Evolutionary conservation across 345 rosid species (phyloP).

Genomic region (Erucastrum elatum): DNA sequence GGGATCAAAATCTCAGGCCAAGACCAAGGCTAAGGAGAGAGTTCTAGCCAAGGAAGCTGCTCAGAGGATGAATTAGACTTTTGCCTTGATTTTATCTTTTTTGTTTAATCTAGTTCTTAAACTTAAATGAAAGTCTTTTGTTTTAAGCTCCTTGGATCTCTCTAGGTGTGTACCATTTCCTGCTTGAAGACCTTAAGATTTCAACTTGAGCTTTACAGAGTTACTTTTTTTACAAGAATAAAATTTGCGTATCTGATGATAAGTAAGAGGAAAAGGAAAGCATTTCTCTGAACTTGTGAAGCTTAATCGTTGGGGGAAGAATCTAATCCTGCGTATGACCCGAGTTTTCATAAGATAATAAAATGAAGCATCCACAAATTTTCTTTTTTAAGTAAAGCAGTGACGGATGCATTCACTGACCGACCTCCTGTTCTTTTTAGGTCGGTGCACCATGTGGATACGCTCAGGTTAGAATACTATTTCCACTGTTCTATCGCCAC

Average conservation of each 20-base stretch:
- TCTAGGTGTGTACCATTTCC: not conserved
- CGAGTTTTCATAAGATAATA: not conserved
- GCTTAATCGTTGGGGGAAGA: not conserved
- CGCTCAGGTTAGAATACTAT: slow-evolving; percentile 6
- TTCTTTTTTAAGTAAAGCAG: not conserved
- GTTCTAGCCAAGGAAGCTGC: slow-evolving; percentile 76
- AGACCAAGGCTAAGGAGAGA: slow-evolving; percentile 70
- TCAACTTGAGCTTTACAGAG: not conserved
- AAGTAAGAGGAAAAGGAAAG: not conserved
- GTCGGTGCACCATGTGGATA: slow-evolving; percentile 26
- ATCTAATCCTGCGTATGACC: not conserved
- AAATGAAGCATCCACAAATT: not conserved
- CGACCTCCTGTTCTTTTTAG: not conserved
- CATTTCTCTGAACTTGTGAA: not conserved
- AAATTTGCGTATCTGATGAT: not conserved
- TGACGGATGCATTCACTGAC: slow-evolving; percentile 9
- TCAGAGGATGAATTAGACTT: slow-evolving; percentile 57
- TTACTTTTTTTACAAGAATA: not conserved
- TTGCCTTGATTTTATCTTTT: not conserved
- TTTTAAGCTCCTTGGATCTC: not conserved
- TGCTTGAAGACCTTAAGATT: not conserved
- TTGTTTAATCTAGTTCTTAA: not conserved
- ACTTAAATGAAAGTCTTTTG: not conserved
- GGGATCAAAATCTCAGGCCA: slow-evolving; percentile 88
- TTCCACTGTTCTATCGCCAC: not conserved